Conservation (phyloP, 2,329 filamentous ascomycete species). For the Hypoxylon sp. region DNA sequence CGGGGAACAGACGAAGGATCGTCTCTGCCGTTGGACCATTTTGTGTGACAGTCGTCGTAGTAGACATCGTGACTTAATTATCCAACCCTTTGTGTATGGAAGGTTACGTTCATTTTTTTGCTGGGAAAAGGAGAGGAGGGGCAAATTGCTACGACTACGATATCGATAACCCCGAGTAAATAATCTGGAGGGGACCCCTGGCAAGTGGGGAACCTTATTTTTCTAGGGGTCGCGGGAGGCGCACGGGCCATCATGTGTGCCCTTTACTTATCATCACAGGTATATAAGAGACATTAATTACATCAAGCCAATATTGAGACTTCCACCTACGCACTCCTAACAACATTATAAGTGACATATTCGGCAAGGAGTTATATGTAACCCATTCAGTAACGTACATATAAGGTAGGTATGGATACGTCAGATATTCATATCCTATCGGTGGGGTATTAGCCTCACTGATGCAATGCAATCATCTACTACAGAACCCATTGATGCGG, state of each 20-base stretch:
- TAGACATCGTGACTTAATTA: conserved; percentile 33
- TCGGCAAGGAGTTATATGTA: background rate
- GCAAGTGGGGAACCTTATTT: conserved; percentile 4
- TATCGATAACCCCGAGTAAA: conserved; percentile 32
- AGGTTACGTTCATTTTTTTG: conserved; percentile 9
- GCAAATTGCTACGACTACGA: conserved; percentile 17
- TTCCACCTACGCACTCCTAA: too few species aligned
- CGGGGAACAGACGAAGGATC: conserved; percentile 89
- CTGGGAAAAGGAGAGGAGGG: conserved; percentile 19
- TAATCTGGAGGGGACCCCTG: background rate
- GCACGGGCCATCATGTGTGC: conserved; percentile 16
- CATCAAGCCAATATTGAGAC: too few species aligned
- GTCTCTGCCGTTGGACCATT: conserved; percentile 81
- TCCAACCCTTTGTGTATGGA: background rate
- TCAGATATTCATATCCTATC: conserved; percentile 26
- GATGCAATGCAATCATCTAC: conserved; percentile 21
- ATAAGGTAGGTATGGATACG: too few species aligned
- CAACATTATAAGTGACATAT: too few species aligned
- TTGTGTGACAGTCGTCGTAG: conserved; percentile 63
- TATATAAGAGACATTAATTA: too few species aligned
- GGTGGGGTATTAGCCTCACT: conserved; percentile 38
- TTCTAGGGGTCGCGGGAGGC: conserved; percentile 21
- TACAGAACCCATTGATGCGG: conserved; percentile 27
- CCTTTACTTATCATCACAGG: too few species aligned
- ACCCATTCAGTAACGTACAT: background rate